phyloP scores from a whole-genome alignment of 768 basidiomycete species.

The Baorangia bicolor region DNA sequence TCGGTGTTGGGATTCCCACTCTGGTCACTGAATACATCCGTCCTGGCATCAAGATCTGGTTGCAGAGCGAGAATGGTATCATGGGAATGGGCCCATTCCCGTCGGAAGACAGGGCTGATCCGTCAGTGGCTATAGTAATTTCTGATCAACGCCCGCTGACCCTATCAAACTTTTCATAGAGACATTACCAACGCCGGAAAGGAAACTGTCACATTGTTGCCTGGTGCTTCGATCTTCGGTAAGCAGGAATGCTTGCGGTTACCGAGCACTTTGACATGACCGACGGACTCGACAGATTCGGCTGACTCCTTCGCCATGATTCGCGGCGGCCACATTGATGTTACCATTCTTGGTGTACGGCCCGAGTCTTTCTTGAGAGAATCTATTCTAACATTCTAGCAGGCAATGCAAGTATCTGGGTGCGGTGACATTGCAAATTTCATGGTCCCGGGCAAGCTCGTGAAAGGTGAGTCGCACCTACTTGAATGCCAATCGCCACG shows the following conservation, averaged over 20 bases:
- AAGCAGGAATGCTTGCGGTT: constrained; percentile 48
- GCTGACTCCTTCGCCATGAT: constrained; percentile 96
- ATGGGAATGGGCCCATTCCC: constrained; percentile 87
- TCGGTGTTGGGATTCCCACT: constrained; percentile 91
- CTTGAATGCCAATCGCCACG: not conserved
- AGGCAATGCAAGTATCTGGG: constrained; percentile 93
- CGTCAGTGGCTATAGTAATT: constrained; percentile 46
- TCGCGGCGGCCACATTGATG: constrained; percentile 90
- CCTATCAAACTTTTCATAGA: constrained; percentile 46
- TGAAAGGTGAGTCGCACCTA: constrained; percentile 53
- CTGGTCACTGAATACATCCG: constrained; percentile 75
- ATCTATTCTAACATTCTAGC: not conserved
- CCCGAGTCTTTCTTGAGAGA: constrained; percentile 39
- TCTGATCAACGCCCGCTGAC: constrained; percentile 2
- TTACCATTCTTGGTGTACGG: constrained; percentile 86
- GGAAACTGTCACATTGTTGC: constrained; percentile 87
- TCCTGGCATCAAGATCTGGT: constrained; percentile 70
- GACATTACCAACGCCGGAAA: constrained; percentile 93
- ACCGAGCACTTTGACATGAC: constrained; percentile 21
- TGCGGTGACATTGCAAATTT: constrained; percentile 93
- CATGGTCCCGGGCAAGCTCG: constrained; percentile 93
- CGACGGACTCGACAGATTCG: constrained; percentile 47
- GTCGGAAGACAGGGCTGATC: constrained; percentile 70
- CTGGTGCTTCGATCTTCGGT: constrained; percentile 89
- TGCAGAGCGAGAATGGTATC: constrained; percentile 89